phyloP scores from a whole-genome alignment of 169 alveolate genomes.

The Plasmodium blacklocki region DNA sequence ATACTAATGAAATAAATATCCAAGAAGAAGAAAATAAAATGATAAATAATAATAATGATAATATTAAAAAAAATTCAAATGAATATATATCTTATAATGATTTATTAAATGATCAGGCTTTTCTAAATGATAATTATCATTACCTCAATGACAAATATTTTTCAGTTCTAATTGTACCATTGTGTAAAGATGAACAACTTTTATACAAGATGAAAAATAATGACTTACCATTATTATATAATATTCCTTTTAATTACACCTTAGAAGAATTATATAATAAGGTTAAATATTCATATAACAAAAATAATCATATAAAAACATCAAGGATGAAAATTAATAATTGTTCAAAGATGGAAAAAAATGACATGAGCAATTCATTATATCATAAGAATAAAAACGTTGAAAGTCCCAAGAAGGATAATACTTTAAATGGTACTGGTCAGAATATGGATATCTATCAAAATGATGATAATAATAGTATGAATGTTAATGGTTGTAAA shows the following conservation, averaged over 20 bases:
- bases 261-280: slow-evolving; percentile 17
- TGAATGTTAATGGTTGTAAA: background rate
- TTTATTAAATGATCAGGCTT: background rate
- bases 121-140: background rate
- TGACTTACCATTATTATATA: slow-evolving; percentile 36
- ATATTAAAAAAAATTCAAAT: background rate
- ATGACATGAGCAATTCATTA: background rate
- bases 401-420: slow-evolving; percentile 7
- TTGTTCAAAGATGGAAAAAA: background rate
- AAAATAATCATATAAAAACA: background rate
- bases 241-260: slow-evolving; percentile 41
- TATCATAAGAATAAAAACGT: slow-evolving; percentile 13
- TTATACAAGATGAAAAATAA: slow-evolving; percentile 56
- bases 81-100: slow-evolving; percentile 26
- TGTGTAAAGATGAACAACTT: slow-evolving; percentile 55
- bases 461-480: background rate
- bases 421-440: background rate
- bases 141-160: slow-evolving; percentile 26
- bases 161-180: slow-evolving; percentile 35
- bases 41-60: background rate
- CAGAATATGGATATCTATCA: background rate
- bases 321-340: background rate
- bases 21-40: slow-evolving; percentile 14
- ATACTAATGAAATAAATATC: slow-evolving; percentile 6
- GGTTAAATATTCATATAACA: slow-evolving; percentile 23